A percentile compares a stretch with the other conserved stretches of the same genome.
These are phyloP conservation scores for Aspergillus floridensis DNA, from an alignment of 2,329 filamentous ascomycete genomes.

Conservation along the genomic window DNA sequence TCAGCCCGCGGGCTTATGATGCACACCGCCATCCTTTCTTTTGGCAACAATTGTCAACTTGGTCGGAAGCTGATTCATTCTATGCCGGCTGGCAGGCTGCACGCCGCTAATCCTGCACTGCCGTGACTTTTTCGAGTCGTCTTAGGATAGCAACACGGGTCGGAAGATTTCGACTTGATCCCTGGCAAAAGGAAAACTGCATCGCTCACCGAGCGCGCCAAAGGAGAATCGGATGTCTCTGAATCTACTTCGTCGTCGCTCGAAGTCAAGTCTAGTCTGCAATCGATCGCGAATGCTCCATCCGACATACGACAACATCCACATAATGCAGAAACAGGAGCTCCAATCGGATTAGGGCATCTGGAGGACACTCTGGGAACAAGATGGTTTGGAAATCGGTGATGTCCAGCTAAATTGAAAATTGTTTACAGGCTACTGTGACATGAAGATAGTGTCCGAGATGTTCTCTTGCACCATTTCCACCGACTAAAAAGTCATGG, in stretches of 20 bases:
- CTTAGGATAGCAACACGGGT: background rate
- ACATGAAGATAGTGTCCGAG: constrained; percentile 33
- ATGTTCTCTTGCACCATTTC: constrained; percentile 41
- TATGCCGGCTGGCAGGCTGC: background rate
- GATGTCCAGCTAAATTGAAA: background rate
- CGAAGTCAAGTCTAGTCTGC: background rate
- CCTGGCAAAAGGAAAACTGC: background rate
- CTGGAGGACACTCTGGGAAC: background rate
- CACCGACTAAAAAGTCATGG: constrained; percentile 28
- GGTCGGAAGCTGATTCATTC: background rate
- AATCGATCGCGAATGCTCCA: background rate
- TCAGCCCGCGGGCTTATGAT: constrained; percentile 11
- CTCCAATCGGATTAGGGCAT: background rate
- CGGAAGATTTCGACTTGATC: background rate
- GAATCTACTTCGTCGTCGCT: background rate
- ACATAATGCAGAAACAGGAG: background rate
- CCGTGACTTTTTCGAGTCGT: background rate
- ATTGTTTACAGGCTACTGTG: background rate
- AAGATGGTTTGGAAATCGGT: background rate
- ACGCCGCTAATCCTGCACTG: background rate
- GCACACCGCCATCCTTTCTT: constrained; percentile 12
- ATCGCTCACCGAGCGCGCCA: background rate
- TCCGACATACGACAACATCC: background rate
- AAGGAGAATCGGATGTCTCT: background rate
- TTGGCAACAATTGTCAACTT: background rate